Conservation (phyloP, 2,329 filamentous ascomycete genomes). For the Stemphylium lycopersici region DNA sequence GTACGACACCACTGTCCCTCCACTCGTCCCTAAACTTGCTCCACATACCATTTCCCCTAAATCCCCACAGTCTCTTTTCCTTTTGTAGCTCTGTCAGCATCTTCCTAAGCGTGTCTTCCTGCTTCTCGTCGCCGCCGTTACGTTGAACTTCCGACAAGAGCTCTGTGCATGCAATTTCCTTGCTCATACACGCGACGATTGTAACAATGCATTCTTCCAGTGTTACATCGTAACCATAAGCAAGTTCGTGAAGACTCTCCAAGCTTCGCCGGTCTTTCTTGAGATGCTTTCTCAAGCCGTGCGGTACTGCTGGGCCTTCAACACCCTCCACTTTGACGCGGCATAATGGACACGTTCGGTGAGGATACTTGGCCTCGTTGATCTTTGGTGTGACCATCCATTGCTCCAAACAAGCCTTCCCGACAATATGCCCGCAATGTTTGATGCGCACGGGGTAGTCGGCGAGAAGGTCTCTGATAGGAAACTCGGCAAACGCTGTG, state of each 20-base stretch:
- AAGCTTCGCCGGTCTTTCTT: constrained; percentile 7
- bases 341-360: constrained; percentile 31
- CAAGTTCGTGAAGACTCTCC: constrained; percentile 10
- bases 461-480: constrained; percentile 18
- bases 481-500: constrained; percentile 14
- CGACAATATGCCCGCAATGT: constrained; percentile 33
- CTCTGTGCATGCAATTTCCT: constrained; percentile 25
- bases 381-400: constrained; percentile 33
- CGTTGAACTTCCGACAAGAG: constrained; percentile 10
- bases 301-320: background rate
- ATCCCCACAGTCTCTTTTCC: constrained; percentile 28
- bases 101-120: constrained; percentile 4
- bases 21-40: constrained; percentile 18
- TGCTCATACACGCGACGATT: constrained; percentile 23
- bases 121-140: background rate
- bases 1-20: constrained; percentile 19
- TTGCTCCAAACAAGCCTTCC: constrained; percentile 29
- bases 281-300: constrained; percentile 9
- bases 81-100: constrained; percentile 11
- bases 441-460: constrained; percentile 36
- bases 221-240: constrained; percentile 15
- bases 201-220: constrained; percentile 16
- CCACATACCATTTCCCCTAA: constrained; percentile 18
- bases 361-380: constrained; percentile 26
- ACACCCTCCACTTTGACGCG: constrained; percentile 24